A percentile compares a stretch with the other conserved stretches of the same genome.
Conservation (phyloP, 148 eudicot species). For the Camellia japonica region DNA sequence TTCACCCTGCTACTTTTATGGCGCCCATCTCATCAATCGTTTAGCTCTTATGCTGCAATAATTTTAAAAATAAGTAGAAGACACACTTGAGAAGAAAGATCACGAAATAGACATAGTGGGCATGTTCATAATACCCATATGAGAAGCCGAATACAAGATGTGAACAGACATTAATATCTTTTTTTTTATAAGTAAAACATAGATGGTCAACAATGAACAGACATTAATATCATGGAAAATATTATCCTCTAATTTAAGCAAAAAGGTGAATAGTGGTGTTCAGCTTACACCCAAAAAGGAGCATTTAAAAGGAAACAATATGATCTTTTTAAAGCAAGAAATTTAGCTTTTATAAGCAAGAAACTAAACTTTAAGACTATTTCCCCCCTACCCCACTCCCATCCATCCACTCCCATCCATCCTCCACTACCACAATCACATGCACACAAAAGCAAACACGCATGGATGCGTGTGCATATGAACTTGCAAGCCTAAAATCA, state of each 20-base stretch:
- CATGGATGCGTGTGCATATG: not conserved
- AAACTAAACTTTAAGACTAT: not conserved
- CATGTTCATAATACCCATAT: constrained; percentile 1
- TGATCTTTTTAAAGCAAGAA: not conserved
- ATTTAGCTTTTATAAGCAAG: not conserved
- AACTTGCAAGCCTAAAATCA: not conserved
- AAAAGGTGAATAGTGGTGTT: not conserved
- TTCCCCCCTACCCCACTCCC: not conserved
- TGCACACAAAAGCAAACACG: not conserved
- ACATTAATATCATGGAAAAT: not conserved
- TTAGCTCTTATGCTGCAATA: constrained; percentile 85
- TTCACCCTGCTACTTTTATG: constrained; percentile 79
- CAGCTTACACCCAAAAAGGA: not conserved
- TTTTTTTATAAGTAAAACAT: no score
- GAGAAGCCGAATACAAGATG: not conserved
- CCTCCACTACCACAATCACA: constrained; percentile 3
- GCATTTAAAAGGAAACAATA: no score
- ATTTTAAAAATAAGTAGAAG: constrained; percentile 20
- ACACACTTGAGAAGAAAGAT: constrained; percentile 11
- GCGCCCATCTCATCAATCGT: constrained; percentile 84
- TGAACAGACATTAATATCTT: constrained; percentile 1
- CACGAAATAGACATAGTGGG: not conserved
- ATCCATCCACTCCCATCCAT: no score
- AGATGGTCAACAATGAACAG: not conserved
- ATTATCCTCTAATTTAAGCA: not conserved